phyloP scores from a whole-genome alignment of 2,329 filamentous ascomycete genomes.

The Camillea tinctor region DNA sequence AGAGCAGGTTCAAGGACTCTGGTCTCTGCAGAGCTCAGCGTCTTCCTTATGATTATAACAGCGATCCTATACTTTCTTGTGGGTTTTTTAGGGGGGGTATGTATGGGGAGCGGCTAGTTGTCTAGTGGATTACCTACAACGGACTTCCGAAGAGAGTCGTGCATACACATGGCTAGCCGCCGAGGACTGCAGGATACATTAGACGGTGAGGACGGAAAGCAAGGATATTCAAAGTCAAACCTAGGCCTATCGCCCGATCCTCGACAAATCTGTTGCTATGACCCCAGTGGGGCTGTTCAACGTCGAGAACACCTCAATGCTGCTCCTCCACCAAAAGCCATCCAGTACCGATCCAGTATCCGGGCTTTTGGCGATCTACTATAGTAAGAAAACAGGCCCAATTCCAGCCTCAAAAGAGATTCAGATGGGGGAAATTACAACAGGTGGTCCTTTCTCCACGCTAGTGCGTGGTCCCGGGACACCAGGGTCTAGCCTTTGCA shows the following conservation, averaged over 20 bases:
- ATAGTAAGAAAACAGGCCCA: not conserved
- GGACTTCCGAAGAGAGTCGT: conserved; percentile 25
- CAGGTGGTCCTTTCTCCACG: not conserved
- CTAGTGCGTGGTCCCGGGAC: not conserved
- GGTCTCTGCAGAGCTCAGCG: conserved; percentile 4
- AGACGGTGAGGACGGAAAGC: conserved; percentile 13
- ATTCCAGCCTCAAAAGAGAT: not conserved
- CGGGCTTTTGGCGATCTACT: not conserved
- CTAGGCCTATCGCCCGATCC: not conserved
- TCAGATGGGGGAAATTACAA: not conserved
- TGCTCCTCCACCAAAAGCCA: not conserved
- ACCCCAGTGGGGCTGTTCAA: not conserved
- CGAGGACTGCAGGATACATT: conserved; percentile 24
- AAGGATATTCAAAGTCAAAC: conserved; percentile 5
- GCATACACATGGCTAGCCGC: conserved; percentile 18
- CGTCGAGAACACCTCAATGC: not conserved
- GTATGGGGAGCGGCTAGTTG: conserved; percentile 1
- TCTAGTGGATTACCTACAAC: conserved; percentile 13
- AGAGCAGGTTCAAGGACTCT: not conserved
- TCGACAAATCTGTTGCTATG: not conserved
- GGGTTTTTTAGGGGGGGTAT: not conserved
- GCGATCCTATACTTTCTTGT: not conserved
- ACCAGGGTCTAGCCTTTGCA: not conserved
- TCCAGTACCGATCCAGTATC: not conserved
- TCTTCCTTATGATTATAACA: conserved; percentile 1